Evolutionary conservation across 2,329 filamentous ascomycete species (phyloP).

Genomic region (Plectosphaerella cucumerina): DNA sequence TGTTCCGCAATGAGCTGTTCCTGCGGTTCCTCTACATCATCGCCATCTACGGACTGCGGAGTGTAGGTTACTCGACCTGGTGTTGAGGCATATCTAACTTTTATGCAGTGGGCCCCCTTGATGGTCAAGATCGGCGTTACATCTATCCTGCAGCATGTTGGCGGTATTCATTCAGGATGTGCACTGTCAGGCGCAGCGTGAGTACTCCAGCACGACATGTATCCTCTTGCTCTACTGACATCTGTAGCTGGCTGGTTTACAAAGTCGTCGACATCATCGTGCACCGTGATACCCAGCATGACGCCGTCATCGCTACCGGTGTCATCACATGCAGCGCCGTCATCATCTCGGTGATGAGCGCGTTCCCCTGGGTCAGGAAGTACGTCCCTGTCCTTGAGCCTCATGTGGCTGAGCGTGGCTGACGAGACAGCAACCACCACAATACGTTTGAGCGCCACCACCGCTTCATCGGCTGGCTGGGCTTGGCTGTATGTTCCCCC

Average conservation of each 20-base stretch:
- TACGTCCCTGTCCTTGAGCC: conserved; percentile 16
- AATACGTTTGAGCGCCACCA: conserved; percentile 36
- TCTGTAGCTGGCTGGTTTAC: conserved; percentile 29
- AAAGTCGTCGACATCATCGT: conserved; percentile 32
- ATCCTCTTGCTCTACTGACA: not conserved
- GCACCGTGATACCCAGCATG: conserved; percentile 25
- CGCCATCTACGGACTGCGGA: conserved; percentile 30
- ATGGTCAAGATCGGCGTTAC: conserved; percentile 28
- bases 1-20: conserved; percentile 36
- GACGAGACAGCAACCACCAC: conserved; percentile 26
- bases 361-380: conserved; percentile 36
- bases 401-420: not conserved
- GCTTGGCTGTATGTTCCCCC: conserved; percentile 28
- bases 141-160: conserved; percentile 34
- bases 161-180: conserved; percentile 35
- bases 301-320: conserved; percentile 29
- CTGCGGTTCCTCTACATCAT: conserved; percentile 29
- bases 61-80: conserved; percentile 18
- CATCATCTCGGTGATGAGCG: conserved; percentile 31
- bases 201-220: conserved; percentile 6
- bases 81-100: conserved; percentile 12
- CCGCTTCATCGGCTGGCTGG: conserved; percentile 36
- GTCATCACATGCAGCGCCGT: conserved; percentile 32
- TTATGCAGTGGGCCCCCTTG: conserved; percentile 31
- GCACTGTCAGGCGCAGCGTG: conserved; percentile 33